Conservation (phyloP, 148 eudicot species). For the Dianthus caryophyllus region DNA sequence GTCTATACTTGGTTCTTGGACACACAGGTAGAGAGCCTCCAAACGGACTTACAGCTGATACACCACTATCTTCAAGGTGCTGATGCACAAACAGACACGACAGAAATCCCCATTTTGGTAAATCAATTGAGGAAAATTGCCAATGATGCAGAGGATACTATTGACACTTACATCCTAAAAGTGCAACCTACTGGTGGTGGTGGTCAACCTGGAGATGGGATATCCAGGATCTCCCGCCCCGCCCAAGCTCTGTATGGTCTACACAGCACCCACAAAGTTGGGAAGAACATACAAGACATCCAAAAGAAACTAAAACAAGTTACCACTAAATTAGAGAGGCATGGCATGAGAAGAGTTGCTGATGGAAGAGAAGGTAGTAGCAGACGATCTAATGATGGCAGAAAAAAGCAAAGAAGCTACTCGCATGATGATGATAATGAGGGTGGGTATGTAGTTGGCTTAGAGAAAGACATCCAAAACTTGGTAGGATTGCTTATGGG, state of each 20-base stretch:
- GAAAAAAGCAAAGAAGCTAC: constrained; percentile 10
- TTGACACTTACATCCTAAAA: constrained; percentile 19
- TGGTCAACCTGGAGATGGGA: not conserved
- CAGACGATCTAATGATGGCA: not conserved
- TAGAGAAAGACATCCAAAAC: constrained; percentile 9
- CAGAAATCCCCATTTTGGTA: constrained; percentile 4
- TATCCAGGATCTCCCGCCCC: too few species aligned
- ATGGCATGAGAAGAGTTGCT: constrained; percentile 14
- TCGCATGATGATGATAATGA: constrained; percentile 12
- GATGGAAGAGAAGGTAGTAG: not conserved
- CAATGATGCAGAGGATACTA: constrained; percentile 22
- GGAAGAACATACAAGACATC: not conserved
- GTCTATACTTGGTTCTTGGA: not conserved
- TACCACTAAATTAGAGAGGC: not conserved
- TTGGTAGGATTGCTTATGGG: constrained; percentile 17
- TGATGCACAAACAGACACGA: constrained; percentile 5
- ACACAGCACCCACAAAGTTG: not conserved
- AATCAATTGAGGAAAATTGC: constrained; percentile 14
- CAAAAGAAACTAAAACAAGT: not conserved
- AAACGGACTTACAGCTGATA: constrained; percentile 4
- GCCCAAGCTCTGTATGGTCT: not conserved
- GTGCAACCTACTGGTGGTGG: not conserved
- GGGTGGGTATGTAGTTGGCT: constrained; percentile 14
- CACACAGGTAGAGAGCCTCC: constrained; percentile 10
- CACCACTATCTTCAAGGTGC: constrained; percentile 23